Percentiles rank a stretch among this genome's conserved stretches.
phyloP scores from a whole-genome alignment of 495 filamentous ascomycete genomes.

The Penicillium bialowiezense region DNA sequence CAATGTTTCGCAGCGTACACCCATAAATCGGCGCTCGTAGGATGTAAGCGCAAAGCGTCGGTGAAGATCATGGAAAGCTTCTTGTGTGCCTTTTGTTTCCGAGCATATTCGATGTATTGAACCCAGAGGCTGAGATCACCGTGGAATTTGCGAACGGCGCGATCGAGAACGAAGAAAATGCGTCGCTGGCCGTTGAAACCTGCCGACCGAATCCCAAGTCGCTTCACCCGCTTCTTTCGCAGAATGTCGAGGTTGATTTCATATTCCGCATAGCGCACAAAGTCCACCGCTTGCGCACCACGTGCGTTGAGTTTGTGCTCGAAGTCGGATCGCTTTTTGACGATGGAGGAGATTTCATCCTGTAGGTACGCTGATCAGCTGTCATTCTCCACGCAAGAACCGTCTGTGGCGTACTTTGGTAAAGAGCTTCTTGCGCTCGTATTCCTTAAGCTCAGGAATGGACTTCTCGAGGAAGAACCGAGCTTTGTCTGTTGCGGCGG shows the following conservation, averaged over 20 bases:
- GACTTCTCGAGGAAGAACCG: constrained; percentile 90
- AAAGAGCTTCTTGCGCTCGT: constrained; percentile 85
- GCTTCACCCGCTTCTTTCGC: constrained; percentile 74
- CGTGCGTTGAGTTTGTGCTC: constrained; percentile 86
- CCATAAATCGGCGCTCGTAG: constrained; percentile 82
- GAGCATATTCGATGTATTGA: constrained; percentile 82
- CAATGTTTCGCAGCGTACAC: constrained; percentile 75
- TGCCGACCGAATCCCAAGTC: constrained; percentile 66
- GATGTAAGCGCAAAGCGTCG: constrained; percentile 76
- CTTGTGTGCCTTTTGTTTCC: constrained; percentile 71
- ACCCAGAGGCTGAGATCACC: constrained; percentile 85
- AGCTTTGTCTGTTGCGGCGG: constrained; percentile 84
- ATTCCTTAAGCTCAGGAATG: constrained; percentile 86
- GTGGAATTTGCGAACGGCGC: constrained; percentile 80
- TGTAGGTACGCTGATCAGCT: constrained; percentile 28
- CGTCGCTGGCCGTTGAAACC: constrained; percentile 70
- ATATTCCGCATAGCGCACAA: constrained; percentile 81
- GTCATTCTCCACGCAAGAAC: background rate
- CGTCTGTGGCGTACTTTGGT: constrained; percentile 50
- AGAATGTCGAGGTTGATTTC: constrained; percentile 87
- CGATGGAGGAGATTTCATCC: constrained; percentile 84
- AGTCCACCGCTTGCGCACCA: constrained; percentile 71
- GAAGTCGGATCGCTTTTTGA: constrained; percentile 86
- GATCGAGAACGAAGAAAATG: constrained; percentile 85
- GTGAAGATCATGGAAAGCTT: constrained; percentile 77